Evolutionary conservation across 352 stramenopile genomes (phyloP).

Genomic region (Phytophthora constricta): DNA sequence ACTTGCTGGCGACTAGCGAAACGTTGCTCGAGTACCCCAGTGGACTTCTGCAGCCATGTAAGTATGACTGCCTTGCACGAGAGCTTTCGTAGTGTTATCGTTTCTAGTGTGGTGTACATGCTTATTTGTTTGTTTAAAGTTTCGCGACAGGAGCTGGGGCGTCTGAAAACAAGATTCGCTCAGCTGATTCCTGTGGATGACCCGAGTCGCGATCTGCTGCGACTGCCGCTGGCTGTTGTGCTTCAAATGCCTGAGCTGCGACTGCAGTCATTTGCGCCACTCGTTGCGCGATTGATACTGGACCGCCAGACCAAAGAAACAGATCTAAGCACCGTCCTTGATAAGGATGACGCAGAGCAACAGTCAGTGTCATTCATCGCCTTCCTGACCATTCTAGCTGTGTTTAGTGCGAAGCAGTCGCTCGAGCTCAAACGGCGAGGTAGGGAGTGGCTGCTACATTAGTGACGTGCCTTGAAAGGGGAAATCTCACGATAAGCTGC

Average conservation of each 20-base stretch:
- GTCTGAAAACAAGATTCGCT: slow-evolving; percentile 53
- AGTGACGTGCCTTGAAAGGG: no score
- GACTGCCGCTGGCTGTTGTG: slow-evolving; percentile 9
- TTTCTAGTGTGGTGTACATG: no score
- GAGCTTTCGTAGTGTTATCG: no score
- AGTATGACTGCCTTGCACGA: no score
- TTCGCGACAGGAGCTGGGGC: slow-evolving; percentile 46
- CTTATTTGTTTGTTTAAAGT: slow-evolving; percentile 33
- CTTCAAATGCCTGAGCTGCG: slow-evolving; percentile 50
- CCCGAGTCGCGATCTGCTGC: slow-evolving; percentile 10
- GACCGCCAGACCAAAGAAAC: slow-evolving; percentile 4
- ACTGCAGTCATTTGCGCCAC: slow-evolving; percentile 24
- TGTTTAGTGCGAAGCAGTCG: slow-evolving; percentile 50
- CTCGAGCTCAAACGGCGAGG: slow-evolving; percentile 42
- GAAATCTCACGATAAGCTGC: no score
- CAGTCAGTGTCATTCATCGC: slow-evolving; percentile 27
- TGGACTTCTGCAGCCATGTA: slow-evolving; percentile 48
- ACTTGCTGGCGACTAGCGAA: slow-evolving; percentile 17
- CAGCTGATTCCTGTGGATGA: slow-evolving; percentile 30
- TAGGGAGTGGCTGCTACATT: not conserved
- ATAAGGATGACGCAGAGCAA: not conserved
- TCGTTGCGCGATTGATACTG: slow-evolving; percentile 24
- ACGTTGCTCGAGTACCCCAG: slow-evolving; percentile 20
- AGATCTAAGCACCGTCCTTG: not conserved
- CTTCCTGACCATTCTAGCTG: slow-evolving; percentile 41